Conservation (phyloP, 768 basidiomycete genomes). For the Russula foetens region DNA sequence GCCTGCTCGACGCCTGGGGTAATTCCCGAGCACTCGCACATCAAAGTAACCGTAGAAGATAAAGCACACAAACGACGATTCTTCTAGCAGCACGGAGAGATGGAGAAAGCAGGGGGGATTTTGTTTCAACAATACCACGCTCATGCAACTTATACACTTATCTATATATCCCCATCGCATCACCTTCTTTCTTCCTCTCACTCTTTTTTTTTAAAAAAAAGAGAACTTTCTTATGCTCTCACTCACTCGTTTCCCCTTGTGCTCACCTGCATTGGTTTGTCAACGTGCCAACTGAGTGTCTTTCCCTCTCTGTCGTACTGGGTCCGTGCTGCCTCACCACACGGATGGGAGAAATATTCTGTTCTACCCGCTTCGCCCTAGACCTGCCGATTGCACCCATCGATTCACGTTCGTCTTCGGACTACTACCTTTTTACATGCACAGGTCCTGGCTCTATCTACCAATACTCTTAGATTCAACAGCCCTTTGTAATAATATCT, state of each 20-base stretch:
- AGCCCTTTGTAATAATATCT: slow-evolving; percentile 7
- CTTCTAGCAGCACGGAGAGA: slow-evolving; percentile 40
- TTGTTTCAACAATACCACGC: background rate
- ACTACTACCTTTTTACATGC: background rate
- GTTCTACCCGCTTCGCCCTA: background rate
- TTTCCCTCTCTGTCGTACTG: background rate
- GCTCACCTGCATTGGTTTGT: background rate
- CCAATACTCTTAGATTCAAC: slow-evolving; percentile 2
- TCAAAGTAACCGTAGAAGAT: slow-evolving; percentile 67
- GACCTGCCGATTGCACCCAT: background rate
- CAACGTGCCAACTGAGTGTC: background rate
- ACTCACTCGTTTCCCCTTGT: background rate
- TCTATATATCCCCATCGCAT: slow-evolving; percentile 8
- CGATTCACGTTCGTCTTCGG: background rate
- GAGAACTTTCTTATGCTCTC: background rate
- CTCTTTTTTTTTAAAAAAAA: too few relatives aligned
- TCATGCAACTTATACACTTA: slow-evolving; percentile 6
- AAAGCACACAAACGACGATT: slow-evolving; percentile 66
- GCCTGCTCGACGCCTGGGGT: slow-evolving; percentile 51
- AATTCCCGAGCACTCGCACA: slow-evolving; percentile 53
- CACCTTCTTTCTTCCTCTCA: background rate
- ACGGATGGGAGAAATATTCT: background rate
- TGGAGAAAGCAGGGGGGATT: background rate
- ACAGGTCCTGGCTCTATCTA: background rate
- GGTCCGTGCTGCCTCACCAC: background rate